Evolutionary conservation across 345 rosid species (phyloP).

Genomic region (Camelina laxa): DNA sequence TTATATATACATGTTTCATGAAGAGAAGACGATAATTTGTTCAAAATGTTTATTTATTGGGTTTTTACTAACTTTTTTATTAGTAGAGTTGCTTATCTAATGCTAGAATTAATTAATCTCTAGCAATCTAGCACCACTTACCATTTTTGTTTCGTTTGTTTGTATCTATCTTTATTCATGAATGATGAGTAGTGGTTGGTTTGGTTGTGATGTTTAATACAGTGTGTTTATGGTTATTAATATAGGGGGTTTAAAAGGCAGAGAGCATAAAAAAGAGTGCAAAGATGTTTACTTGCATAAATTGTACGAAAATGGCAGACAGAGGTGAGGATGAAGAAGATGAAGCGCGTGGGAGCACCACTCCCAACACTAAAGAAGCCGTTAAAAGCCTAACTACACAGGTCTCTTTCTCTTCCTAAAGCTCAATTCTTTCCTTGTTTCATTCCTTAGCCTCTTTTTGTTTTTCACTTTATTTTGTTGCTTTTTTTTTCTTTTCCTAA

Average conservation of each 20-base stretch:
- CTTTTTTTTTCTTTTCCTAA: not conserved
- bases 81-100: slow-evolving; percentile 27
- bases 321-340: slow-evolving; percentile 61
- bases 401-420: slow-evolving; percentile 51
- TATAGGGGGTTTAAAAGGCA: slow-evolving; percentile 20
- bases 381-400: slow-evolving; percentile 99
- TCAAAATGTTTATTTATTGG: slow-evolving; percentile 1
- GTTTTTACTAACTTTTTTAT: slow-evolving; percentile 3
- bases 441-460: slow-evolving; percentile 18
- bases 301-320: slow-evolving; percentile 83
- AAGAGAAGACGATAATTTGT: not conserved
- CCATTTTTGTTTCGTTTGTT: not conserved
- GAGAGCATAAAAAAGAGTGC: slow-evolving; percentile 30
- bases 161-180: not conserved
- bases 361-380: slow-evolving; percentile 91
- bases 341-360: slow-evolving; percentile 71
- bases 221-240: slow-evolving; percentile 7
- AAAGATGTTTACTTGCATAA: slow-evolving; percentile 94
- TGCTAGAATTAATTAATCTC: slow-evolving; percentile 5
- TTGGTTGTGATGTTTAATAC: slow-evolving; percentile 20
- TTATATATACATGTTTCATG: not conserved
- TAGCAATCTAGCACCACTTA: slow-evolving; percentile 30
- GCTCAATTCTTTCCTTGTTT: slow-evolving; percentile 29
- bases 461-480: slow-evolving; percentile 32
- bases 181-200: slow-evolving; percentile 7